phyloP scores from a whole-genome alignment of 1,284 basidiomycete species.

The Pyrrhoderma noxium region DNA sequence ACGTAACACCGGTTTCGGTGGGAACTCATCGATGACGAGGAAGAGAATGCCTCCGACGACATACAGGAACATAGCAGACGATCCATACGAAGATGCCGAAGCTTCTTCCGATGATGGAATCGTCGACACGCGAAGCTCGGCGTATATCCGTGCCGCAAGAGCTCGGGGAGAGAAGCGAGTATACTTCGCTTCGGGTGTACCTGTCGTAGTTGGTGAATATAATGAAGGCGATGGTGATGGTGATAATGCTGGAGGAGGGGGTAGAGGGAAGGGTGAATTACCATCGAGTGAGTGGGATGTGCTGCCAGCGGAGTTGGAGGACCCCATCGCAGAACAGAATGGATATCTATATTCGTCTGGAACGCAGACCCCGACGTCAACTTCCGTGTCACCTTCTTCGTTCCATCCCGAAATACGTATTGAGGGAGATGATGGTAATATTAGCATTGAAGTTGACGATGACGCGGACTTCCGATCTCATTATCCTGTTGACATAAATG shows the following conservation, averaged over 20 bases:
- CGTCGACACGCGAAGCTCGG: constrained; percentile 11
- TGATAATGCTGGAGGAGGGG: neutral
- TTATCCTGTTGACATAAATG: neutral
- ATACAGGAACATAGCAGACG: neutral
- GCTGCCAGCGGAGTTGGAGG: neutral
- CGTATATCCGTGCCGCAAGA: constrained; percentile 14
- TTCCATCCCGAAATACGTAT: no score
- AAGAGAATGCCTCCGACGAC: neutral
- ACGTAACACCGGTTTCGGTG: no score
- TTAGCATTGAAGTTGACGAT: constrained; percentile 1
- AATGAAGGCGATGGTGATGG: neutral
- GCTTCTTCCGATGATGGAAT: neutral
- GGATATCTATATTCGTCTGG: neutral
- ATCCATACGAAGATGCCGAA: neutral
- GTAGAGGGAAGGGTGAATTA: neutral
- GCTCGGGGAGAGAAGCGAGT: constrained; percentile 17
- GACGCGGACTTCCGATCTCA: neutral
- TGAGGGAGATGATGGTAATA: neutral
- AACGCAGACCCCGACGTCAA: neutral
- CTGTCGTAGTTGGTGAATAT: neutral
- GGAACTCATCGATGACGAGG: no score
- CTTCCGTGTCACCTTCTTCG: neutral
- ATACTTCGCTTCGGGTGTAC: constrained; percentile 7
- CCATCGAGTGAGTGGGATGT: neutral
- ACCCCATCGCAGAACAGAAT: neutral